phyloP scores from a whole-genome alignment of 1,284 basidiomycete genomes.

The Trichosporon faecale region DNA sequence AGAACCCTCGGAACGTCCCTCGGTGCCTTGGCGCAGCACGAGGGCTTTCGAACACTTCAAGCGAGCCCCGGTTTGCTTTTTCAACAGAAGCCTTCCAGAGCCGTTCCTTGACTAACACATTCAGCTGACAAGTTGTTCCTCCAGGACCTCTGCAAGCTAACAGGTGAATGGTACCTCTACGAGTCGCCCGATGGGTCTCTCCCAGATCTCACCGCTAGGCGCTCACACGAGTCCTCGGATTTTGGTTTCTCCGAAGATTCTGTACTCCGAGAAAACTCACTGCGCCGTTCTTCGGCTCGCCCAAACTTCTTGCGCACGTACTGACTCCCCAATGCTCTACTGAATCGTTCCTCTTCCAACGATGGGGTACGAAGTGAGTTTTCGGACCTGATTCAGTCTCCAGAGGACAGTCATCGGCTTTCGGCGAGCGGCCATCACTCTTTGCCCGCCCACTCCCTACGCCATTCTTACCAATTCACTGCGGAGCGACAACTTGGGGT shows the following conservation, averaged over 20 bases:
- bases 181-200: not conserved
- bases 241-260: no score
- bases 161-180: no score
- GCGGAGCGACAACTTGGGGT: no score
- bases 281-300: not conserved
- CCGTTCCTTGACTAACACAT: not conserved
- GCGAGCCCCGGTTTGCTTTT: not conserved
- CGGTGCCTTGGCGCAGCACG: not conserved
- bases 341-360: no score
- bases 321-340: no score
- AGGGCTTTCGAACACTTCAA: not conserved
- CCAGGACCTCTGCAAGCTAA: no score
- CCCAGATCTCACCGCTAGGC: not conserved
- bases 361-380: not conserved
- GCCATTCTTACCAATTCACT: no score
- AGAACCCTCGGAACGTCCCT: not conserved
- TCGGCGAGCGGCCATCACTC: no score
- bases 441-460: not conserved
- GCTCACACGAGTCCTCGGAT: not conserved
- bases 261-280: no score
- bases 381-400: not conserved
- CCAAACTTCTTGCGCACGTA: not conserved
- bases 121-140: no score
- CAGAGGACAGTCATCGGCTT: not conserved
- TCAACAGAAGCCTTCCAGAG: not conserved